A percentile compares a stretch with the other conserved stretches of the same genome.
phyloP scores from a whole-genome alignment of 2,329 filamentous ascomycete species.

The Metarhizium humberi region DNA sequence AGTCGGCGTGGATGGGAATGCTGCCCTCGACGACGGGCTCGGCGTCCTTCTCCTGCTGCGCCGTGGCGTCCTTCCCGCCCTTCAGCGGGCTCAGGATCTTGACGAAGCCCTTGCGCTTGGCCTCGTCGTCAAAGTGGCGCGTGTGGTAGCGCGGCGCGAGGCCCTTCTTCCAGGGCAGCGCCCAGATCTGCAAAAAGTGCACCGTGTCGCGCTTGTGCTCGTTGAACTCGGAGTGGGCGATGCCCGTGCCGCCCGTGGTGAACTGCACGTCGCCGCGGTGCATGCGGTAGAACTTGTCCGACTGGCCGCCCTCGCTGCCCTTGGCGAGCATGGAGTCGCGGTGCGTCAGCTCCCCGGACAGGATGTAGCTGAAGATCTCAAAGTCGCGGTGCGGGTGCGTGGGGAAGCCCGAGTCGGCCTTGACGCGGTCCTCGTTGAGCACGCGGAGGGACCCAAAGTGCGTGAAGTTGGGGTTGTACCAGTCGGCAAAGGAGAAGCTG shows the following conservation, averaged over 20 bases:
- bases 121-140: conserved; percentile 59
- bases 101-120: conserved; percentile 62
- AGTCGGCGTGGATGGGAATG: conserved; percentile 77
- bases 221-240: conserved; percentile 77
- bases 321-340: conserved; percentile 76
- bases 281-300: conserved; percentile 61
- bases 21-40: conserved; percentile 53
- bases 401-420: conserved; percentile 65
- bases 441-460: conserved; percentile 72
- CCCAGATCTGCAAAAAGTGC: conserved; percentile 88
- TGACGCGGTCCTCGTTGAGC: conserved; percentile 81
- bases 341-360: conserved; percentile 80
- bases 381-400: conserved; percentile 80
- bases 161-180: conserved; percentile 64
- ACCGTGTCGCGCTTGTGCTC: conserved; percentile 61
- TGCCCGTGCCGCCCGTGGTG: conserved; percentile 73
- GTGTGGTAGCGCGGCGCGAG: conserved; percentile 72
- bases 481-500: conserved; percentile 72
- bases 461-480: conserved; percentile 57
- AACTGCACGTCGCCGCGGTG: conserved; percentile 79
- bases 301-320: conserved; percentile 47
- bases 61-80: conserved; percentile 51
- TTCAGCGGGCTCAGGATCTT: conserved; percentile 68
- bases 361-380: conserved; percentile 82
- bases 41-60: conserved; percentile 53